phyloP scores from a whole-genome alignment of 2,329 filamentous ascomycete genomes.

The Huntiella moniliformis region DNA sequence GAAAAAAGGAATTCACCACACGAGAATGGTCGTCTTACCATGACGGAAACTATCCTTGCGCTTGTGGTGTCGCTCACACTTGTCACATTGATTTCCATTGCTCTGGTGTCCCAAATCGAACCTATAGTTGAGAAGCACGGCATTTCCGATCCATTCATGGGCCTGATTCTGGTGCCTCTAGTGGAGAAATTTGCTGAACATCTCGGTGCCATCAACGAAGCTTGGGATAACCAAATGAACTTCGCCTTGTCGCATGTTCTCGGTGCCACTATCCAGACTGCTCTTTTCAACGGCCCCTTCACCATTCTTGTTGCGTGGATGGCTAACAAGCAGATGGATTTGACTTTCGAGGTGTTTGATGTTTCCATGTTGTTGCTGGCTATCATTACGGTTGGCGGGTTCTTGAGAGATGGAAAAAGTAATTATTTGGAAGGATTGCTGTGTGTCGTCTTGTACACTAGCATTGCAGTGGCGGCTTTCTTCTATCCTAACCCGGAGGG shows the following conservation, averaged over 20 bases:
- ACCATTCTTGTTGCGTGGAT: constrained; percentile 75
- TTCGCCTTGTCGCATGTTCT: constrained; percentile 72
- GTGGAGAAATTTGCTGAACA: constrained; percentile 81
- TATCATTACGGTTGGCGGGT: constrained; percentile 73
- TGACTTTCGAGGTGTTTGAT: constrained; percentile 80
- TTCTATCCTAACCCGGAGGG: constrained; percentile 30
- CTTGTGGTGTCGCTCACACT: constrained; percentile 40
- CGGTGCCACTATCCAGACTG: constrained; percentile 74
- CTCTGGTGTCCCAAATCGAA: constrained; percentile 54
- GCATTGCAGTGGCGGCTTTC: constrained; percentile 38
- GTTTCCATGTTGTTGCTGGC: constrained; percentile 63
- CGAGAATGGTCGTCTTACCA: constrained; percentile 42
- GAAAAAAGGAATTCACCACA: constrained; percentile 29
- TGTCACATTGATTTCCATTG: constrained; percentile 56
- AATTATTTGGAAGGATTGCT: constrained; percentile 80
- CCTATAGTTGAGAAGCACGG: constrained; percentile 28
- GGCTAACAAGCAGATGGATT: constrained; percentile 47
- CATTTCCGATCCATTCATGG: constrained; percentile 36
- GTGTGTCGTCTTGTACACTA: constrained; percentile 49
- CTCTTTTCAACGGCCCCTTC: constrained; percentile 70
- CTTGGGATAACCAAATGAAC: constrained; percentile 69
- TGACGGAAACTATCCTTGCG: constrained; percentile 52
- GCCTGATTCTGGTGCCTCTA: constrained; percentile 61
- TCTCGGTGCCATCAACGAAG: constrained; percentile 67
- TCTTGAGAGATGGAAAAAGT: constrained; percentile 70